Evolutionary conservation across 176 grass and related monocot genomes (phyloP), one percentile per base, ranked within the genome.

Genomic region (Cenchrus fungigraminus): DNA sequence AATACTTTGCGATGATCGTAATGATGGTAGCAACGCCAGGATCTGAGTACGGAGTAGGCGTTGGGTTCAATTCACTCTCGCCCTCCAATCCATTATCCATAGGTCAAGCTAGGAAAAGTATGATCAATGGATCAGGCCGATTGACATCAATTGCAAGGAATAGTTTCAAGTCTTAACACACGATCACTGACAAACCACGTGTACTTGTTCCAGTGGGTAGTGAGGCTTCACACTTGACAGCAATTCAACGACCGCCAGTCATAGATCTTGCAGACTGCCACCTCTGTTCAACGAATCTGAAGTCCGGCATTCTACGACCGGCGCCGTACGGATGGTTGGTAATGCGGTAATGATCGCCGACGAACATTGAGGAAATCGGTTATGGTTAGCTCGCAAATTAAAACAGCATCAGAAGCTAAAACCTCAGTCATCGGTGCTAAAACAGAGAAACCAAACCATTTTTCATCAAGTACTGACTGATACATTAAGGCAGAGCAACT

Each of bases 401-500:
- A n/a, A 28, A 68, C 3, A 68, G 32, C 16, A 37, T 67, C 28
- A 42, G 25, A 47, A 66, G 12, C n/a, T 53, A 70, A 32, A 47
- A 8, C 49, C 17, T 66, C 1, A 13, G n/a, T 25, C 25, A 25
- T 25, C 25, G 25, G 25, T 13, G 63, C 29, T 79, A 43, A 68
- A 58, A 79, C 32, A 22, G 68, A 69, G 61, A 87, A 87, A 69
- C 13, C 62, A 87, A 65, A 80, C 53, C 56, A 58, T 69, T 84
- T 83, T 84, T 71, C 69, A 87, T 84, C 52, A 69, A 84, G 85
- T 81, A 81, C 71, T 9, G 88, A 82, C 72, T 7, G 89, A 77
- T 87, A 88, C 85, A 87, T 91, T 71, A 84, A 76, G 31, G 70
- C 22, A 69, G 45, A 84, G 85, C 76, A 91, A 50, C 89, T 84